Conservation (phyloP, 768 basidiomycete species). For the Erythrobasidium yunnanense region DNA sequence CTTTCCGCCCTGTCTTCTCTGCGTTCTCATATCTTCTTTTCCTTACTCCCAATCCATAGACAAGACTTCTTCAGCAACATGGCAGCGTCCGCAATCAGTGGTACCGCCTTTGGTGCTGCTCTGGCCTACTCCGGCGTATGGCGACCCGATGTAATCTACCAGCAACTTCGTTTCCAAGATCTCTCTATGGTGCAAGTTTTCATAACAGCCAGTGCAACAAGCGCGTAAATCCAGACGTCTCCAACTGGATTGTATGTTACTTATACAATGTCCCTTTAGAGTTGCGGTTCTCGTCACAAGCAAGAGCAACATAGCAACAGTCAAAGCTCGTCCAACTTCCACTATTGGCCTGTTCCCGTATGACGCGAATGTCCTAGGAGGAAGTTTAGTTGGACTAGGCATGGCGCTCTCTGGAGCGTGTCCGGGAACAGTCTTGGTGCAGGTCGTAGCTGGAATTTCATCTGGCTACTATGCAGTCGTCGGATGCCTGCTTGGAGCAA, state of each 20-base stretch:
- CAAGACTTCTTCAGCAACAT: too few species aligned
- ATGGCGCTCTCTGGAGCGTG: slow-evolving; percentile 21
- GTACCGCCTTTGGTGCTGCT: slow-evolving; percentile 19
- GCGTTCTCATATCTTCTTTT: too few species aligned
- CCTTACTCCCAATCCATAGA: too few species aligned
- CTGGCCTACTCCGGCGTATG: slow-evolving; percentile 12
- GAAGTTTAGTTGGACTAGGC: background rate
- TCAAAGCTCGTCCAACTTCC: too few species aligned
- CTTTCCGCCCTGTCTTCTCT: too few species aligned
- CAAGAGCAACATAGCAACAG: too few species aligned
- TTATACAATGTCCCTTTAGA: too few species aligned
- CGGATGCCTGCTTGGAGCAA: background rate
- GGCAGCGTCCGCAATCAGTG: too few species aligned
- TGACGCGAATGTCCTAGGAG: slow-evolving; percentile 7
- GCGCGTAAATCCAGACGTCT: slow-evolving; percentile 19
- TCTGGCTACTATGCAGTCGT: background rate
- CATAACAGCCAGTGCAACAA: slow-evolving; percentile 2
- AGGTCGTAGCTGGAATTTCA: background rate
- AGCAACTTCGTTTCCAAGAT: slow-evolving; percentile 2
- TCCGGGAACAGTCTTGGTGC: slow-evolving; percentile 14
- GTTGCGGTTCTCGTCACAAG: too few species aligned
- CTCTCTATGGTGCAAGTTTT: background rate
- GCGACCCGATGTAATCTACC: background rate
- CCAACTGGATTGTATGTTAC: background rate
- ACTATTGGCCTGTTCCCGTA: too few species aligned